phyloP scores from a whole-genome alignment of 2,329 filamentous ascomycete genomes.

The Colletotrichum acutatum region DNA sequence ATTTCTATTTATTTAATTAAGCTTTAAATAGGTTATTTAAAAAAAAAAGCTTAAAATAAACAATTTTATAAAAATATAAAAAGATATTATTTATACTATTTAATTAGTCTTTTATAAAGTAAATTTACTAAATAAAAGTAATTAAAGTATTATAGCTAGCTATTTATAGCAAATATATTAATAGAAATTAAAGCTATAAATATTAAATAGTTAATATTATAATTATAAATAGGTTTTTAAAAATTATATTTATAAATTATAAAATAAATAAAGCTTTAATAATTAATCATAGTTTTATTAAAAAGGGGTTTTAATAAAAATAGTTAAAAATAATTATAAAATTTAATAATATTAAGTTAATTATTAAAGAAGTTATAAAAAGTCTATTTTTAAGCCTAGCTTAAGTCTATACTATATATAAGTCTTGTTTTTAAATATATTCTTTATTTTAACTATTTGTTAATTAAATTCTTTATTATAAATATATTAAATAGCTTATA shows the following conservation, averaged over 20 bases:
- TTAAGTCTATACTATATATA: rapidly evolving
- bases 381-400: no score
- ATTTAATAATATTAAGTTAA: background rate
- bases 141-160: background rate
- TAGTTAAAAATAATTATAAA: background rate
- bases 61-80: background rate
- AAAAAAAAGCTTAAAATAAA: background rate
- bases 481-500: no score
- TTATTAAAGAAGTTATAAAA: no score
- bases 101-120: background rate
- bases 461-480: no score
- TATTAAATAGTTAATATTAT: background rate
- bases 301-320: background rate
- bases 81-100: background rate
- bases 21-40: background rate
- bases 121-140: background rate
- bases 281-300: background rate
- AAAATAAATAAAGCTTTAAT: no score
- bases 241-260: background rate
- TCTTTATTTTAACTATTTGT: background rate
- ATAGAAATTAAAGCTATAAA: background rate
- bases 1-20: background rate
- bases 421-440: background rate
- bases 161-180: background rate
- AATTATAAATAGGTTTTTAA: background rate